These are phyloP conservation scores for Furculomyces boomerangus DNA, from an alignment of 371 early-diverging fungal genomes.

Conservation along the genomic window DNA sequence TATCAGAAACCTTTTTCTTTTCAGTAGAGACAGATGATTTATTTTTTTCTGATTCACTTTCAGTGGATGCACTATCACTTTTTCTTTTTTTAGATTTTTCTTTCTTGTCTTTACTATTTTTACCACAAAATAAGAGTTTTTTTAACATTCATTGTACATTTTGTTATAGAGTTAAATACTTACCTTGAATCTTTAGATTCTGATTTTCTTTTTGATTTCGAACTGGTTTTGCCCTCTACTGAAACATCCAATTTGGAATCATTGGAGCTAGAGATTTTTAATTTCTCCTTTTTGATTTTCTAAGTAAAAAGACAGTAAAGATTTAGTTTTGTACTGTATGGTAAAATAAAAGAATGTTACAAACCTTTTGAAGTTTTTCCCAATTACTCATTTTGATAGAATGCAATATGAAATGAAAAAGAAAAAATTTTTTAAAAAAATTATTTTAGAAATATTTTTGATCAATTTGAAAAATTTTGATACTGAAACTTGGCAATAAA, in stretches of 20 bases:
- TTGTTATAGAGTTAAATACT: conserved; percentile 12
- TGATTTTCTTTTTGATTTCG: neutral
- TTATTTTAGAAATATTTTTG: neutral
- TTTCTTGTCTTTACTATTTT: neutral
- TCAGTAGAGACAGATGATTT: neutral
- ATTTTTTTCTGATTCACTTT: neutral
- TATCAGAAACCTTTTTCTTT: conserved; percentile 10
- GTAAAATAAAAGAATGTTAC: neutral
- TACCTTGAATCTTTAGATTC: conserved; percentile 7
- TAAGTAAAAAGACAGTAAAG: neutral
- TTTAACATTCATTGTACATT: neutral
- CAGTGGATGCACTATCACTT: neutral
- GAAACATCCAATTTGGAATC: neutral
- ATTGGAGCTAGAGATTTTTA: neutral
- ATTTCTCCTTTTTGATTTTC: neutral
- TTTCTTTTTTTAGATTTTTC: neutral
- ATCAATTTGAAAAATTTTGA: neutral
- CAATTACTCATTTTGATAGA: neutral
- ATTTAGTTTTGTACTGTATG: neutral
- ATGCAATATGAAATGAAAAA: neutral
- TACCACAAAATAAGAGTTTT: neutral
- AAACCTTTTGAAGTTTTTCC: neutral
- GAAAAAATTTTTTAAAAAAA: neutral
- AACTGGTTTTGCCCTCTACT: conserved; percentile 1
- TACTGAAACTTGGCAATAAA: too few species aligned